Percentiles rank a stretch among this genome's conserved stretches.
phyloP scores from a whole-genome alignment of 768 basidiomycete species.

The Piloderma croceum region DNA sequence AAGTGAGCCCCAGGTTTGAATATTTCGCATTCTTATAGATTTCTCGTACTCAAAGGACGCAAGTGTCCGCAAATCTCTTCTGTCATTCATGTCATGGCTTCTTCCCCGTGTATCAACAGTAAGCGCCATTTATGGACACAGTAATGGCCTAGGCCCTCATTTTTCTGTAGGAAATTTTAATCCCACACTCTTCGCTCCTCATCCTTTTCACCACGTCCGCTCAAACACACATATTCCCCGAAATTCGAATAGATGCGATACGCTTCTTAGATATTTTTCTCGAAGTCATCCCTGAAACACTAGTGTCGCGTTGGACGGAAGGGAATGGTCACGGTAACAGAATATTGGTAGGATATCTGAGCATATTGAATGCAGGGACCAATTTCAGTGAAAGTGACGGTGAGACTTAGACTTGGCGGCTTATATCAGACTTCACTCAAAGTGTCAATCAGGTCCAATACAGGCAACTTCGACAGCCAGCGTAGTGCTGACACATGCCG shows the following conservation, averaged over 20 bases:
- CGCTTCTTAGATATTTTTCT: slow-evolving; percentile 74
- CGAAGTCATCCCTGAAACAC: slow-evolving; percentile 57
- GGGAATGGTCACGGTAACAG: slow-evolving; percentile 51
- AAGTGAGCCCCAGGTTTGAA: background rate
- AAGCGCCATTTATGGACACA: slow-evolving; percentile 10
- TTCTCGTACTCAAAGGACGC: slow-evolving; percentile 56
- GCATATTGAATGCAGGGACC: slow-evolving; percentile 67
- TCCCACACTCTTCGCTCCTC: slow-evolving; percentile 69
- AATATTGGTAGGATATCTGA: slow-evolving; percentile 74
- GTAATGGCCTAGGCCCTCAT: background rate
- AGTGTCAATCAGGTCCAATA: slow-evolving; percentile 16
- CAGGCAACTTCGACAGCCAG: slow-evolving; percentile 57
- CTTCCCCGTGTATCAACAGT: slow-evolving; percentile 59
- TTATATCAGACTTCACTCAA: background rate
- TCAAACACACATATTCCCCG: slow-evolving; percentile 92
- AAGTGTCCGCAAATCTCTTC: slow-evolving; percentile 65
- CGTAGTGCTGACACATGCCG: slow-evolving; percentile 58
- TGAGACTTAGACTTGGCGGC: slow-evolving; percentile 16
- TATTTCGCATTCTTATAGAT: slow-evolving; percentile 1
- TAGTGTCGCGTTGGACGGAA: slow-evolving; percentile 65
- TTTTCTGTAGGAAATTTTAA: slow-evolving; percentile 51
- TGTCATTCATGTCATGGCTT: slow-evolving; percentile 69
- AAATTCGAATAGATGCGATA: slow-evolving; percentile 87
- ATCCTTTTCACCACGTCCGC: slow-evolving; percentile 87
- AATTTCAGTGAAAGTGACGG: slow-evolving; percentile 55